A percentile compares a stretch with the other conserved stretches of the same genome.
These are phyloP conservation scores for Alternaria rosae DNA, from an alignment of 2,329 filamentous ascomycete genomes.

Conservation along the genomic window DNA sequence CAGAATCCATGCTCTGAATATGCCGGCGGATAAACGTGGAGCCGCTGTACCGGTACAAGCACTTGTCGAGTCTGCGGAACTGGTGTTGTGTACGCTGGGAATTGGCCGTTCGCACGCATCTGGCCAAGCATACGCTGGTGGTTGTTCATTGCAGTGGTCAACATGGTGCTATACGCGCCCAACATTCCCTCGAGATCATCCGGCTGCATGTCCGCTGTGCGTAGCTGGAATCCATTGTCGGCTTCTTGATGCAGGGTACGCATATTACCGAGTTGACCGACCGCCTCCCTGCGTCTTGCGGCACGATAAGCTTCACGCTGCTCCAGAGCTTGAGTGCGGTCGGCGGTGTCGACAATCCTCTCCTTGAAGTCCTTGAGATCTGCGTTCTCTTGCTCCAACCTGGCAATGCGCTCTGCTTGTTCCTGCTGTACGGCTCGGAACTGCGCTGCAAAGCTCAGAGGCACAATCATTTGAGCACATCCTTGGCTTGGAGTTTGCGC, in stretches of 20 bases:
- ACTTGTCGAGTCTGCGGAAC: not conserved
- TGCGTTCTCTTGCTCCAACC: conserved; percentile 21
- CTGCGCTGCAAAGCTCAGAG: conserved; percentile 25
- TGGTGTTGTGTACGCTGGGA: not conserved
- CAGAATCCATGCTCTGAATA: conserved; percentile 20
- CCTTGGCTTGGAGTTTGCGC: not conserved
- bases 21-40: conserved; percentile 12
- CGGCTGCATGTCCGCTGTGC: conserved; percentile 20
- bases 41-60: not conserved
- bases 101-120: conserved; percentile 2
- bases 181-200: conserved; percentile 34
- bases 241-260: conserved; percentile 28
- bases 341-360: not conserved
- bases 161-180: conserved; percentile 11
- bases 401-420: conserved; percentile 14
- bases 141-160: conserved; percentile 24
- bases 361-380: conserved; percentile 6
- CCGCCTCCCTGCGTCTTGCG: conserved; percentile 25
- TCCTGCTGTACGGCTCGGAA: conserved; percentile 16
- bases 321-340: conserved; percentile 23
- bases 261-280: conserved; percentile 23
- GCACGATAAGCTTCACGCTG: conserved; percentile 8
- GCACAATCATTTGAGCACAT: conserved; percentile 2
- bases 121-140: conserved; percentile 22
- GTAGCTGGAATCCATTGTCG: conserved; percentile 24